Conservation (phyloP, 805 yeast species). For the Spathaspora arborariae region DNA sequence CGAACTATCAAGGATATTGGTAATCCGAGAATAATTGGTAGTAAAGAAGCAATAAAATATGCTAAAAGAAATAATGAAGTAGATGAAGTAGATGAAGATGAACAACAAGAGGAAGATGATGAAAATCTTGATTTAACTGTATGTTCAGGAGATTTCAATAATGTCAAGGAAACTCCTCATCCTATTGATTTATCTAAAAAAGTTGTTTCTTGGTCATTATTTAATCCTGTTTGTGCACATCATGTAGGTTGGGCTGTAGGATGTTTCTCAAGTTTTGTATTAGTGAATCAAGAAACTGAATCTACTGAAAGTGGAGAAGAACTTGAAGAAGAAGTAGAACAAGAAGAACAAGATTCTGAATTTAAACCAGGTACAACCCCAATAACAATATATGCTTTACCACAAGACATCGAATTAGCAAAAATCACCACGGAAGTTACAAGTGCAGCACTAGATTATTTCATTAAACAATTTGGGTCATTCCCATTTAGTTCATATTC, state of each 20-base stretch:
- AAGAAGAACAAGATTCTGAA: constrained; percentile 25
- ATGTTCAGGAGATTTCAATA: constrained; percentile 66
- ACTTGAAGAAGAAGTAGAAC: constrained; percentile 16
- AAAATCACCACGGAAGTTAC: constrained; percentile 73
- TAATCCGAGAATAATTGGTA: constrained; percentile 40
- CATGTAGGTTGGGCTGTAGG: constrained; percentile 96
- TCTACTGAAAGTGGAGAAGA: constrained; percentile 32
- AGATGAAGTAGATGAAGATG: constrained; percentile 35
- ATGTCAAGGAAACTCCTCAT: constrained; percentile 69
- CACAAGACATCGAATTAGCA: constrained; percentile 54
- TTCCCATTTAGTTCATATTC: constrained; percentile 86
- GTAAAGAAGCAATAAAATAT: constrained; percentile 15
- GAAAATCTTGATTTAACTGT: constrained; percentile 53
- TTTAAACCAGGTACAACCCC: constrained; percentile 16
- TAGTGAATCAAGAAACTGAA: constrained; percentile 42
- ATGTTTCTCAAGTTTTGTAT: constrained; percentile 64
- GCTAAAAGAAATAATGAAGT: constrained; percentile 8
- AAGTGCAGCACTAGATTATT: constrained; percentile 76
- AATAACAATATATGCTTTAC: constrained; percentile 59
- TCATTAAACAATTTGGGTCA: constrained; percentile 85
- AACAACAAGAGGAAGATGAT: constrained; percentile 45
- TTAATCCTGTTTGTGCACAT: constrained; percentile 87
- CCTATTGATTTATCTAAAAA: constrained; percentile 73
- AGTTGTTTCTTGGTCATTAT: constrained; percentile 64
- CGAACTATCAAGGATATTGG: constrained; percentile 73